Evolutionary conservation across 495 filamentous ascomycete species (phyloP), one percentile per base, ranked within the genome.

Genomic region (Xanthoparmelia taractica): DNA sequence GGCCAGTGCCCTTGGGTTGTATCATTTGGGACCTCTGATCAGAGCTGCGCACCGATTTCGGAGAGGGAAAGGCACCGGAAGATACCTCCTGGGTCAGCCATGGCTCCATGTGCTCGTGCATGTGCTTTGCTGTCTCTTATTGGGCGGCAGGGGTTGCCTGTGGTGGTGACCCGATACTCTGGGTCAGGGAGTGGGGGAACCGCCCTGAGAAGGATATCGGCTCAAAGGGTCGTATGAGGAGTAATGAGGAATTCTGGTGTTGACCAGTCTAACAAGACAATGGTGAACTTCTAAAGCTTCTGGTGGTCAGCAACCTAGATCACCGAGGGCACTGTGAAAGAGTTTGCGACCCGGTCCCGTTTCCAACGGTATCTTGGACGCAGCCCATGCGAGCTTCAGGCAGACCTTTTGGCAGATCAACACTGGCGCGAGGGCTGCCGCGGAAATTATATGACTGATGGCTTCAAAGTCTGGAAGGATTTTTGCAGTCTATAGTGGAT

Each of bases 21-120:
- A 74, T 65, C 74, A 77, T 60, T 23, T 71, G 59, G 73, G 65
- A 20, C 72, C 73, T 37, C 23, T 74, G 20, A 31, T 69, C 4
- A 65, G 73, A 66, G 71, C 75, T 41, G 55, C 37, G 27, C 29
- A 57, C 43, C 38, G 63, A 61, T 37, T 58, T 57, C 20, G 52
- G 31, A 61, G 37, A 23, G 37, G 38, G 25, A 40, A 57, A 27
- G 34, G 56, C 8, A 38, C 18, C 25, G 45, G 20, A 41, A 23
- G 37, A 55, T 1, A 29, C n/a, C 18, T 67, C 15, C 52, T 60
- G 33, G 37, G 15, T 20, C 41, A 54, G 34, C 50, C 65, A 29
- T 65, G 63, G 63, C 23, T 70, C 25, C 63, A 69, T 58, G 36
- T 58, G 27, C 15, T 55, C 3, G 55, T 61, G 37, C 63, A 69